Evolutionary conservation across 768 basidiomycete genomes (phyloP), one percentile per base, ranked within the genome.

Genomic region (Xanthoconium purpureum): DNA sequence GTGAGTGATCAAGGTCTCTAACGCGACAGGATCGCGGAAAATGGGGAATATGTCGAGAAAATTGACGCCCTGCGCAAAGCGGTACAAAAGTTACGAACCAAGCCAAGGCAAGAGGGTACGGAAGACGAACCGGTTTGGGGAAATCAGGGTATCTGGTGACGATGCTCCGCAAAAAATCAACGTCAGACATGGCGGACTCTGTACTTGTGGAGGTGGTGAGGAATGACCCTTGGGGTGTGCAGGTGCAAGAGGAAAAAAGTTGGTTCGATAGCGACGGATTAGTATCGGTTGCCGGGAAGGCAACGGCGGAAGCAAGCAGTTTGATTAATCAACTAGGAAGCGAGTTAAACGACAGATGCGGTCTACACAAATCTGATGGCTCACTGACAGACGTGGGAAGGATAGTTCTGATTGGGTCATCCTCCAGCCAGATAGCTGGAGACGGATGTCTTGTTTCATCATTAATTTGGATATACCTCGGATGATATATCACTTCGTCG

Each of bases 1-100:
- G 69, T 97, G 88, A 13, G 93, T 92, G 69, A 97, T 88, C 39
- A 98, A 82, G 0, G 89, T 85, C 76, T 98, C 96, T 67, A 96
- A 91, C 5, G 86, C 87, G 52, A 89, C 63, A 12, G 96, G 97
- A 67, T 92, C 78, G 15, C 88, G 83, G 17, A 99, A 81, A 69
- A 98, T 79, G 12, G 97, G 97, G 73, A 98, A 94, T 64, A 98
- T 91, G 73, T 99, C 97, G 54, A 95, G 77, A 74, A 99, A 99
- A 47, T 80, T 80, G 68, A 99, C 84, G 13, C 96, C 96, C 91
- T 95, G 47, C 33, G 17, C 29, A 36, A 14, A 37, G 33, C 24
- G 18, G 17, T 35, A 12, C 13, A 24, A 24, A 24, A 24, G 24
- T 47, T 53, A 32, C 45, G 52, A 37, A 45, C 28, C 9, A 3